phyloP scores from a whole-genome alignment of 2,329 filamentous ascomycete species.

The Acarospora socialis region DNA sequence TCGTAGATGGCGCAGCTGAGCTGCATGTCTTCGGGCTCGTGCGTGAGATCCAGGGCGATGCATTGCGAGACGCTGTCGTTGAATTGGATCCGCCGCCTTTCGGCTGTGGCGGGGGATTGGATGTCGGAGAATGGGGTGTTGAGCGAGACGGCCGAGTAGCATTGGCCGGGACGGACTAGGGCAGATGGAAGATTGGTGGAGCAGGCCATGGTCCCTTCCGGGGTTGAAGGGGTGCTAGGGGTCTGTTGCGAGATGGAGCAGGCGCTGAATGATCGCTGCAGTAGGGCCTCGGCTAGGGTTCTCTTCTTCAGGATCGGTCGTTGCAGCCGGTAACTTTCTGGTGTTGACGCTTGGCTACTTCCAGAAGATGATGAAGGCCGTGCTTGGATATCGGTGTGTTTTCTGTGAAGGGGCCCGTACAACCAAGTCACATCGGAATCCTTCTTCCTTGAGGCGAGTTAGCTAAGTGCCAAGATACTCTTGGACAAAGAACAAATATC shows the following conservation, averaged over 20 bases:
- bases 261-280: conserved; percentile 74
- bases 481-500: too few species aligned
- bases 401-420: conserved; percentile 79
- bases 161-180: too few species aligned
- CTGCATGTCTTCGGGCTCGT: too few species aligned
- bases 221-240: conserved; percentile 40
- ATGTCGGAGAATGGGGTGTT: conserved; percentile 59
- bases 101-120: conserved; percentile 48
- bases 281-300: conserved; percentile 89
- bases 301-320: conserved; percentile 95
- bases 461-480: too few species aligned
- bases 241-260: conserved; percentile 79
- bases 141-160: conserved; percentile 50
- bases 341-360: conserved; percentile 45
- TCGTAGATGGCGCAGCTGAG: conserved; percentile 26
- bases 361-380: too few species aligned
- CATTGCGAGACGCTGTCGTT: conserved; percentile 93
- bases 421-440: conserved; percentile 97
- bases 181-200: too few species aligned
- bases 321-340: conserved; percentile 54
- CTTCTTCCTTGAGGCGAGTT: conserved; percentile 57
- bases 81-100: conserved; percentile 81
- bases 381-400: too few species aligned
- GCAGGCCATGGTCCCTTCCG: conserved; percentile 25
- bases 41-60: conserved; percentile 74